These are phyloP conservation scores for Coemansia sp. DNA, from an alignment of 192 early-diverging fungal species.

Conservation along the genomic window DNA sequence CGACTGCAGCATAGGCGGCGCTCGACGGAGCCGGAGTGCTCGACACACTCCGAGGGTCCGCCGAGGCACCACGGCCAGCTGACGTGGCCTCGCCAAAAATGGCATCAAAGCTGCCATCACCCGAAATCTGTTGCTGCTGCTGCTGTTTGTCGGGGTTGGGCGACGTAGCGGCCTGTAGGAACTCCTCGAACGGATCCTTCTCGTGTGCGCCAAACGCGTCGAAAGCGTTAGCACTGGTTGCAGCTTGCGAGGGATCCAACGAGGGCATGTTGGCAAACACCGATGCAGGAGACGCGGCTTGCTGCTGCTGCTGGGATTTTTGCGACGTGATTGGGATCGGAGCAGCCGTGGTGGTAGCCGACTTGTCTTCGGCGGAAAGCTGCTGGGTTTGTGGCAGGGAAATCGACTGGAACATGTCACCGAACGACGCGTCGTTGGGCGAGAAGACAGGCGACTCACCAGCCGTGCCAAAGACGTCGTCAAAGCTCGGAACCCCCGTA, in stretches of 20 bases:
- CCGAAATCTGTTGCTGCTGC: not conserved
- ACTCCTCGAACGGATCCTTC: slow-evolving; percentile 48
- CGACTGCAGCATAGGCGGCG: not conserved
- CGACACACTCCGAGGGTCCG: slow-evolving; percentile 42
- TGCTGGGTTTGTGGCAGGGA: slow-evolving; percentile 1
- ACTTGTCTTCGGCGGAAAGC: not conserved
- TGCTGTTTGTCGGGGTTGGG: slow-evolving; percentile 1
- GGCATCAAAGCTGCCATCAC: slow-evolving; percentile 15
- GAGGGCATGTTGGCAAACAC: slow-evolving; percentile 23
- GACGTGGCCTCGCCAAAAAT: slow-evolving; percentile 6
- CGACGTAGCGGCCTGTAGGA: slow-evolving; percentile 27
- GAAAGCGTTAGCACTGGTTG: slow-evolving; percentile 31
- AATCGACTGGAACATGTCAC: slow-evolving; percentile 13
- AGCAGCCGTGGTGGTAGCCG: slow-evolving; percentile 9
- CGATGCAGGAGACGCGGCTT: slow-evolving; percentile 6
- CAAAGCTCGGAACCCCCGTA: slow-evolving; percentile 41
- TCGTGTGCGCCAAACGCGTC: slow-evolving; percentile 46
- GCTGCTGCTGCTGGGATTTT: slow-evolving; percentile 9
- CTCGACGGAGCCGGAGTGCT: slow-evolving; percentile 40
- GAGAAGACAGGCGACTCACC: slow-evolving; percentile 22
- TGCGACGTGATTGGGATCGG: not conserved
- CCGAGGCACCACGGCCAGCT: slow-evolving; percentile 5
- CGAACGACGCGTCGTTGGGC: slow-evolving; percentile 15
- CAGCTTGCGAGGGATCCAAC: slow-evolving; percentile 3
- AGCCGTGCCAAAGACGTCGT: slow-evolving; percentile 48